Base-by-base conservation (phyloP, 192 early-diverging fungal species). In the Coemansia sp. region DNA sequence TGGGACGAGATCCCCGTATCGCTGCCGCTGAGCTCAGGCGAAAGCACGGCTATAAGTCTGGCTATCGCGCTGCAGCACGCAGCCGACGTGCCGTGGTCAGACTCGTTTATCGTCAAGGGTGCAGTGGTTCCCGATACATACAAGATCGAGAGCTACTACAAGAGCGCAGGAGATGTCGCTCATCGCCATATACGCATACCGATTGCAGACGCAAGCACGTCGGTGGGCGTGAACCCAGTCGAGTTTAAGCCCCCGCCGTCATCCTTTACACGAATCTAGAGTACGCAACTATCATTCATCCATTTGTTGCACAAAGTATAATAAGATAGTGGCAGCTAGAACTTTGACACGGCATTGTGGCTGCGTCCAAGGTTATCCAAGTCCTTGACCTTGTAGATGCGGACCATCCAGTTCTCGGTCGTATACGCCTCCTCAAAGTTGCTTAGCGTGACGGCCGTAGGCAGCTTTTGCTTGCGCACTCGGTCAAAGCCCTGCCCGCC, bases 341-440 rank as follows among this genome's bases (percentile, higher is more conserved):
- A 64, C 5, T 53, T 35, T 11, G 70, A 60, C 3, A 62, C 79
- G 1, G 45, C 59, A 14, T 62, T 71, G 40, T 82, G 79, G 20
- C 39, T 70, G 59, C 97, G 88, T 7, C 98, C 98, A 5, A 98
- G 79, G 73, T 90, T 93, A 78, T 99, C 98, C 65, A 93, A 85
- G 37, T 93, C 88, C 83, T 99, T 99, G 82, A 99, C 96, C 70
- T 94, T 88, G 86, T 96, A 99, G 61, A 99, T 97, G 42, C 98
- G 91, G 32, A 99, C 98, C 80, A 99, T 94, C 92, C 95, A 96
- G 85, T 99, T 95, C 76, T 95, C 92, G 1, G 94, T 88, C 29
- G 94, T 94, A 64, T 90, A 97, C 1, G 90, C 96, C 77, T 99
- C 98, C 58, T 99, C 98, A 60, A 99, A 77, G 45, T 88, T 89